Base-by-base conservation (phyloP, 1,139 yeast genomes). In the Saccharomyces hybrid region DNA sequence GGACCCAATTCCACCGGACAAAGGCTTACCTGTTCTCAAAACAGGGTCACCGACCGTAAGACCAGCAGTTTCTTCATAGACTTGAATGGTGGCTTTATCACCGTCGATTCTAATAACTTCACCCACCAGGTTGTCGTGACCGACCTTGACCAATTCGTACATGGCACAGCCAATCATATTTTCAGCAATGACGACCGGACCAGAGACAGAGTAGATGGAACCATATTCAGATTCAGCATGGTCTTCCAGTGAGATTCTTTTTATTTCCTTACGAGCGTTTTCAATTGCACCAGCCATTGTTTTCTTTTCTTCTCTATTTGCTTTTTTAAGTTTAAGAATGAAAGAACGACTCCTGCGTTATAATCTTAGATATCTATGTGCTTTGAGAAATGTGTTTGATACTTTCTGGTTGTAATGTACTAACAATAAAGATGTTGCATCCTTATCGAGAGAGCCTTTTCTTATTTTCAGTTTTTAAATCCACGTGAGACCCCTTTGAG, bases 31-130 rank as follows among this genome's bases (percentile, higher is more conserved):
- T 9, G 99, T 93, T 77, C 99, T 84, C 68, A 88, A 77, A 54
- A 93, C 99, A 2, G 99, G 99, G 71, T 93, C 99, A 67, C 99
- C 99, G 47, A 93, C 98, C 47, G 97, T 91, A 58, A 93, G 95
- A 76, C 99, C 99, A 1, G 98, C 96, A 53, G 99, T 93, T 76
- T 93, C 99, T 78, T 93, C 99, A 74, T 93, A 93, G 57, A 93
- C 99, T 79, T 93, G 99, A 66, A 93, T 89, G 53, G 99, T 93
- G 58, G 97, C 97, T 76, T 90, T 91, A 73, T 93, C 99, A 59
- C 85, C 95, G 69, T 84, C 93, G 63, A 93, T 91, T 79, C 99
- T 86, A 73, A 93, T 93, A 64, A 93, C 97, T 75, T 93, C 99
- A 71, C 99, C 99, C 51, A 93, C 98, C 72, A 93, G 81, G 73